These are phyloP conservation scores for Monosporascus sp. DNA, from an alignment of 2,329 filamentous ascomycete genomes.

Conservation along the genomic window DNA sequence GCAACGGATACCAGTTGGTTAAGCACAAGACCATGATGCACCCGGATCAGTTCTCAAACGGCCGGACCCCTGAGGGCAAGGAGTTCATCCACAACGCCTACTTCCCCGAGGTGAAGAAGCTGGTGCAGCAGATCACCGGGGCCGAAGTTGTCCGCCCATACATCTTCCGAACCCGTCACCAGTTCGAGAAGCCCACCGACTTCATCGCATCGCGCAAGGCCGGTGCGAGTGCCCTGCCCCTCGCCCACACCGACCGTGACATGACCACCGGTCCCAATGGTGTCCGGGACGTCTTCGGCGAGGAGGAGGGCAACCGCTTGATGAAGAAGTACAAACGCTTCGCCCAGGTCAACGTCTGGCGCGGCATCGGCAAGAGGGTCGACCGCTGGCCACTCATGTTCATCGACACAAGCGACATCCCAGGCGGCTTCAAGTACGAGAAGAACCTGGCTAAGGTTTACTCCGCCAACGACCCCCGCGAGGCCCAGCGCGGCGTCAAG, in stretches of 20 bases:
- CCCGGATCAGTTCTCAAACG: conserved; percentile 20
- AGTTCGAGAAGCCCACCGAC: conserved; percentile 18
- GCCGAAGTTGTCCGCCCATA: conserved; percentile 21
- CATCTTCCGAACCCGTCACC: conserved; percentile 23
- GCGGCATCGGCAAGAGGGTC: conserved; percentile 21
- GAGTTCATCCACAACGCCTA: conserved; percentile 21
- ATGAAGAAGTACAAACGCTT: conserved; percentile 20
- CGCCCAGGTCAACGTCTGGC: conserved; percentile 25
- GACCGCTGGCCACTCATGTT: conserved; percentile 24
- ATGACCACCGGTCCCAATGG: conserved; percentile 20
- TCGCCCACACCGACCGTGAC: conserved; percentile 24
- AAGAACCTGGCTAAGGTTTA: conserved; percentile 21
- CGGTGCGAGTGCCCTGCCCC: conserved; percentile 18
- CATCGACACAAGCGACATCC: conserved; percentile 19
- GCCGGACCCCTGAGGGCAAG: conserved; percentile 16
- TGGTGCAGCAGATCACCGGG: conserved; percentile 22
- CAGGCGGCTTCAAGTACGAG: conserved; percentile 18
- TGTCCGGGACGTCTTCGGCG: conserved; percentile 19
- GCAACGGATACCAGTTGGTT: conserved; percentile 21
- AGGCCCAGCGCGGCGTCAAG: conserved; percentile 20
- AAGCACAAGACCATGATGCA: conserved; percentile 20
- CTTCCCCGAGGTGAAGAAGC: conserved; percentile 21
- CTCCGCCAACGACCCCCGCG: conserved; percentile 20
- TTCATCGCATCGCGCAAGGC: conserved; percentile 19
- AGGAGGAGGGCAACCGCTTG: conserved; percentile 15